Conservation (phyloP, 306 rosid genomes). For the Coriaria nepalensis region DNA sequence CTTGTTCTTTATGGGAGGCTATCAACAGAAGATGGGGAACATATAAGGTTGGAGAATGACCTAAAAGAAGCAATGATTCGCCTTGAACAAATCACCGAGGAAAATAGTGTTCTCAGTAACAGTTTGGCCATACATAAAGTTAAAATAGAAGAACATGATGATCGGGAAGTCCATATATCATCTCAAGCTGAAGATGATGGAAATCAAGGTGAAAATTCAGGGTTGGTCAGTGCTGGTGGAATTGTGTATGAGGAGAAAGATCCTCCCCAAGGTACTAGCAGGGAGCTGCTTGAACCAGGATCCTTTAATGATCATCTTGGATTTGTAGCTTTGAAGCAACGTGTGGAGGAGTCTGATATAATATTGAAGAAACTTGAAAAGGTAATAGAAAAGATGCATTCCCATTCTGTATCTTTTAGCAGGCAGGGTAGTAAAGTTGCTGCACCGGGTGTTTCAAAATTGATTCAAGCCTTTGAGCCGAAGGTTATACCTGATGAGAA, state of each 20-base stretch:
- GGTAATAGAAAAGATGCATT: conserved; percentile 35
- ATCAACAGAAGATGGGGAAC: conserved; percentile 37
- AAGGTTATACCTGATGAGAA: conserved; percentile 45
- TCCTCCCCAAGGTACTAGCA: conserved; percentile 19
- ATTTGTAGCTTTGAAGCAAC: conserved; percentile 35
- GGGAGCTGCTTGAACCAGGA: conserved; percentile 26
- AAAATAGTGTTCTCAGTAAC: conserved; percentile 41
- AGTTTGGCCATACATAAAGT: conserved; percentile 44
- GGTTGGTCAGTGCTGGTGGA: conserved; percentile 23
- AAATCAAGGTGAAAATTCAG: conserved; percentile 19
- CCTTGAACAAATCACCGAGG: conserved; percentile 56
- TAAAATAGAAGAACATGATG: conserved; percentile 31
- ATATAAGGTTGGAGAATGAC: conserved; percentile 35
- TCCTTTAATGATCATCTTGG: conserved; percentile 36
- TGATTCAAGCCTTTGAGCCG: conserved; percentile 82
- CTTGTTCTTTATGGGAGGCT: conserved; percentile 38
- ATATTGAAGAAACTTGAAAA: conserved; percentile 49
- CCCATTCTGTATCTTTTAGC: conserved; percentile 29
- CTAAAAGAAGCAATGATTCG: conserved; percentile 28
- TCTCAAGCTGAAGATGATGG: conserved; percentile 27
- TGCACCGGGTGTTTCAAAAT: conserved; percentile 51
- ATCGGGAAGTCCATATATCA: conserved; percentile 18
- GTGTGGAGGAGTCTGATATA: conserved; percentile 44
- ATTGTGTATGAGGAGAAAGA: conserved; percentile 21
- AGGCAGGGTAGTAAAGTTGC: conserved; percentile 32